Conservation (phyloP, 2,329 filamentous ascomycete species). For the Leptographium wingfieldii region DNA sequence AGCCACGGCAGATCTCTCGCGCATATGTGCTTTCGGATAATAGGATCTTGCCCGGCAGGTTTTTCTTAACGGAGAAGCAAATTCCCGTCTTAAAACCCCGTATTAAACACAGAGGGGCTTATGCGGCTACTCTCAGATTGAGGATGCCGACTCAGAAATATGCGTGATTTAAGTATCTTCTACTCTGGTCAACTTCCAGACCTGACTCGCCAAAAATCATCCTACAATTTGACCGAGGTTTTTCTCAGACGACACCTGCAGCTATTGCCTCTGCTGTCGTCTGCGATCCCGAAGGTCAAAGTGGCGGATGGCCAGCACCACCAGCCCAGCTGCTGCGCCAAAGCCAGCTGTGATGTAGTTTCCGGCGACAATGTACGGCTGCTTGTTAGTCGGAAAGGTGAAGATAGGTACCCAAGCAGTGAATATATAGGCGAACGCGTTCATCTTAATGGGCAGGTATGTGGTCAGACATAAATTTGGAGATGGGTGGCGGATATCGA, state of each 20-base stretch:
- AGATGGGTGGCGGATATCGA: not conserved
- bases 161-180: no score
- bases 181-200: no score
- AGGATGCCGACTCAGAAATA: no score
- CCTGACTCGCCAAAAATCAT: no score
- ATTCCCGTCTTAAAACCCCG: no score
- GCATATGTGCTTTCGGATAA: no score
- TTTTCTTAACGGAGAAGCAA: no score
- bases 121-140: no score
- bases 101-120: no score
- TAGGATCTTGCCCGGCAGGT: no score
- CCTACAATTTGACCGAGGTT: not conserved
- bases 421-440: constrained; percentile 18
- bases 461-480: not conserved
- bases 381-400: constrained; percentile 17
- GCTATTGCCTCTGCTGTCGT: not conserved
- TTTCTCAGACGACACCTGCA: not conserved
- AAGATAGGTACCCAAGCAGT: constrained; percentile 19
- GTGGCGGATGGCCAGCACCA: constrained; percentile 13
- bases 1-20: no score
- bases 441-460: constrained; percentile 13
- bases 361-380: constrained; percentile 18
- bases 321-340: constrained; percentile 9
- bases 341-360: constrained; percentile 19
- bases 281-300: constrained; percentile 14